Conservation (phyloP, 108 stramenopile genomes). For the Nitzschia putrida region DNA sequence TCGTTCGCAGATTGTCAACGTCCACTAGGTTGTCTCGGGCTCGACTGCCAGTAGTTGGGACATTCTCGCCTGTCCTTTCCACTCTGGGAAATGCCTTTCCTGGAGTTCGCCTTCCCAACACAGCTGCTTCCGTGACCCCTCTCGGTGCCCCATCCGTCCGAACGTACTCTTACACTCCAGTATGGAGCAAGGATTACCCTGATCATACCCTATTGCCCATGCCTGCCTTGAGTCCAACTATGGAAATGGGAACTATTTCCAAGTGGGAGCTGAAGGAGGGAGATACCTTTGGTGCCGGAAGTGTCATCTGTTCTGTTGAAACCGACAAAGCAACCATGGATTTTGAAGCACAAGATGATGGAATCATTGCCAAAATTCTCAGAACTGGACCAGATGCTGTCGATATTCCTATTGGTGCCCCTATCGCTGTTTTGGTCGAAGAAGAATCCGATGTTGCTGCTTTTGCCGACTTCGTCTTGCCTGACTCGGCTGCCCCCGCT, state of each 20-base stretch:
- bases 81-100: no score
- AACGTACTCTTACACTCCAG: neutral
- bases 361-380: slow-evolving; percentile 93
- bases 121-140: no score
- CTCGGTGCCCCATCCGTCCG: neutral
- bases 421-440: slow-evolving; percentile 91
- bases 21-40: no score
- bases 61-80: no score
- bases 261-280: slow-evolving; percentile 87
- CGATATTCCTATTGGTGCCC: slow-evolving; percentile 88
- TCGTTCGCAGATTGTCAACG: no score
- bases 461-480: slow-evolving; percentile 85
- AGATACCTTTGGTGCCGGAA: slow-evolving; percentile 83
- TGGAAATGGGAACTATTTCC: slow-evolving; percentile 90
- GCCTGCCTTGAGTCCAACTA: slow-evolving; percentile 97
- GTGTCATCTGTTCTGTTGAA: slow-evolving; percentile 92
- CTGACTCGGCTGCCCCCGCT: slow-evolving; percentile 31
- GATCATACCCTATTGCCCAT: slow-evolving; percentile 65
- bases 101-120: no score
- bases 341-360: slow-evolving; percentile 97
- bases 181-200: slow-evolving; percentile 46
- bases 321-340: slow-evolving; percentile 99
- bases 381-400: slow-evolving; percentile 63
- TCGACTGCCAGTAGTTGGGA: no score
- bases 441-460: slow-evolving; percentile 82